Percentiles rank a stretch among this genome's conserved stretches.
phyloP scores from a whole-genome alignment of 192 early-diverging fungal species.

The Dimargaris cristalligena region DNA sequence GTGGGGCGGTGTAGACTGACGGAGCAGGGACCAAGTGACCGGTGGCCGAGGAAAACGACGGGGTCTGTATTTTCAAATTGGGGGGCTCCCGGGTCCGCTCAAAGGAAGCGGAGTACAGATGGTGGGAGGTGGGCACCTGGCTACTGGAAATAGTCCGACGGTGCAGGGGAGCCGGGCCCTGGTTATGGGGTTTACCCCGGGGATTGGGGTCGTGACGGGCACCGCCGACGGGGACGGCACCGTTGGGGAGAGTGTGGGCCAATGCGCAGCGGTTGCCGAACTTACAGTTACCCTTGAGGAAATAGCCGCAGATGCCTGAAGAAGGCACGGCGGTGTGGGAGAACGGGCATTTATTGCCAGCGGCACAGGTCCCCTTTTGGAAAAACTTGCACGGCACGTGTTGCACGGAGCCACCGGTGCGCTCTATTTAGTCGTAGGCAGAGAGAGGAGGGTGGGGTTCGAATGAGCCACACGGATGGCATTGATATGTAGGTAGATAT shows the following conservation, averaged over 20 bases:
- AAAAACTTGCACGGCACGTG: conserved; percentile 14
- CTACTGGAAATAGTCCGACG: not conserved
- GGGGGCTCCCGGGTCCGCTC: not conserved
- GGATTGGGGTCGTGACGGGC: not conserved
- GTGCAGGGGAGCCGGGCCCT: not conserved
- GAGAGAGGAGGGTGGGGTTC: not conserved
- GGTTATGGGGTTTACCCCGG: not conserved
- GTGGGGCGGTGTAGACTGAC: not conserved
- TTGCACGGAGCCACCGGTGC: conserved; percentile 8
- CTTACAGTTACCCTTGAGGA: conserved; percentile 13
- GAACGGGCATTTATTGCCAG: conserved; percentile 10
- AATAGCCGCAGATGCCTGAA: conserved; percentile 8
- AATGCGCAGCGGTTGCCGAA: conserved; percentile 11
- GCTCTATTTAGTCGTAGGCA: not conserved
- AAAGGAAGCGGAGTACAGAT: not conserved
- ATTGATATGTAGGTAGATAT: too few relatives aligned
- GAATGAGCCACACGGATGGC: too few relatives aligned
- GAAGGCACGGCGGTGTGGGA: not conserved
- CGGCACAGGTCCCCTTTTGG: conserved; percentile 2
- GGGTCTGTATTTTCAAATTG: too few relatives aligned
- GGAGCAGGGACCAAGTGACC: too few relatives aligned
- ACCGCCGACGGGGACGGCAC: not conserved
- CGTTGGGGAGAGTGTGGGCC: not conserved
- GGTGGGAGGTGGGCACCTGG: not conserved
- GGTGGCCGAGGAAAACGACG: too few relatives aligned